phyloP scores from a whole-genome alignment of 176 grass and related monocot genomes.

The Triticum turgidum region DNA sequence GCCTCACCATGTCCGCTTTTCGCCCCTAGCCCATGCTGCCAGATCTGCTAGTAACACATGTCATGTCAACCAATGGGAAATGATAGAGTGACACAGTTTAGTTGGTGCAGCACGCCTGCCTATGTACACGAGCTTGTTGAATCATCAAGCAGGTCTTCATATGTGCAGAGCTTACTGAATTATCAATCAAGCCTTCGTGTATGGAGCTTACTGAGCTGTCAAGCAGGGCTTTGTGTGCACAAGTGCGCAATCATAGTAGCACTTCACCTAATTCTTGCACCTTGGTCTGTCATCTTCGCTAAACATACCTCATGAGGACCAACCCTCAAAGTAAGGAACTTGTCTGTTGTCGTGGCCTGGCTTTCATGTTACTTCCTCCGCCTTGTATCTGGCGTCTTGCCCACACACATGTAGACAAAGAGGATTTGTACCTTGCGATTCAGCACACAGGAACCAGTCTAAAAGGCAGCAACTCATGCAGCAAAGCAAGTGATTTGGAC shows the following conservation, averaged over 20 bases:
- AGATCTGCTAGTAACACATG: not conserved
- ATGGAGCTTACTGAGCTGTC: not conserved
- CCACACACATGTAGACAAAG: not conserved
- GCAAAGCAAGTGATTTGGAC: not conserved
- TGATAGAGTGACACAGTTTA: not conserved
- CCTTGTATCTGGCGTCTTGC: not conserved
- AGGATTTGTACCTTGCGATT: not conserved
- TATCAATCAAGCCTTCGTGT: not conserved
- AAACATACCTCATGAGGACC: conserved; percentile 1
- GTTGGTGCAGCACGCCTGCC: not conserved
- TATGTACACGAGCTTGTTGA: not conserved
- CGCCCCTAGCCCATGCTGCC: not conserved
- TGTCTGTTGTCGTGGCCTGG: not conserved
- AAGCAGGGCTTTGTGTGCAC: not conserved
- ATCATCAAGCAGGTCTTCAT: not conserved
- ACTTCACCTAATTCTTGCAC: not conserved
- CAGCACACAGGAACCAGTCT: not conserved
- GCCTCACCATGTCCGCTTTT: not conserved
- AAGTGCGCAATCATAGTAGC: not conserved
- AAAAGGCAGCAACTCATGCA: not conserved
- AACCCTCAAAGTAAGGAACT: not conserved
- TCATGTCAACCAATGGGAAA: not conserved
- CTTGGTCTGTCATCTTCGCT: not conserved
- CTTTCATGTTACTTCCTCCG: not conserved
- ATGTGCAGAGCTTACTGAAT: not conserved